Conservation (phyloP, 441 rosid species). For the Jatropha podagrica region DNA sequence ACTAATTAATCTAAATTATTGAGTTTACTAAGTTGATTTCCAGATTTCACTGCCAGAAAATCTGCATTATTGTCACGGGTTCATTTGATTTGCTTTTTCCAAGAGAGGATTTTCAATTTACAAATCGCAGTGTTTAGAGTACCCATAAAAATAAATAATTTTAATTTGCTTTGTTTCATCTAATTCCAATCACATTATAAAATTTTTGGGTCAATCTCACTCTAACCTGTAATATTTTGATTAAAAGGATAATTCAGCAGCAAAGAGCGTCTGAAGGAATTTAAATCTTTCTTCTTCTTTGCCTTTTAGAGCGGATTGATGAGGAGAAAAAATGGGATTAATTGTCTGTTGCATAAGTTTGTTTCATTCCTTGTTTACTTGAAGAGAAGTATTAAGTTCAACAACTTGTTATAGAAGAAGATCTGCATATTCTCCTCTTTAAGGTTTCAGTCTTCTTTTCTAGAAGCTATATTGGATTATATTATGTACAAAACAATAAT, state of each 20-base stretch:
- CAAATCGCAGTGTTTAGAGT: background rate
- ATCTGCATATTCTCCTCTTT: background rate
- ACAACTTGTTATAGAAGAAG: background rate
- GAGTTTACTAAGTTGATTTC: background rate
- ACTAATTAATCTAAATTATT: background rate
- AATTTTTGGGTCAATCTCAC: background rate
- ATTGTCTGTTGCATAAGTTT: background rate
- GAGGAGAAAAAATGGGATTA: no score
- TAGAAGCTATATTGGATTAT: background rate
- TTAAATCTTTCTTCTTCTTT: no score
- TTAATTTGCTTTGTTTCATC: background rate
- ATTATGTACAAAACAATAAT: background rate
- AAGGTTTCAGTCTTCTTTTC: background rate
- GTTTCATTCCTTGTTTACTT: background rate
- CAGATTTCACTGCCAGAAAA: conserved; percentile 24
- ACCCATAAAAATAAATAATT: background rate
- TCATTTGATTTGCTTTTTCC: conserved; percentile 16
- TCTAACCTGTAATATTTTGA: background rate
- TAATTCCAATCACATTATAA: background rate
- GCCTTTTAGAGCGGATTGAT: no score
- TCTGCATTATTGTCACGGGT: conserved; percentile 27
- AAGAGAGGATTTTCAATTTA: background rate
- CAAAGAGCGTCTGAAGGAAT: no score
- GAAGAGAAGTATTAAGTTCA: background rate
- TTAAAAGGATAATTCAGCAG: no score